Percentiles rank a stretch among this genome's conserved stretches.
These are phyloP conservation scores for Begonia peltatifolia DNA, from an alignment of 306 rosid species.

Conservation along the genomic window DNA sequence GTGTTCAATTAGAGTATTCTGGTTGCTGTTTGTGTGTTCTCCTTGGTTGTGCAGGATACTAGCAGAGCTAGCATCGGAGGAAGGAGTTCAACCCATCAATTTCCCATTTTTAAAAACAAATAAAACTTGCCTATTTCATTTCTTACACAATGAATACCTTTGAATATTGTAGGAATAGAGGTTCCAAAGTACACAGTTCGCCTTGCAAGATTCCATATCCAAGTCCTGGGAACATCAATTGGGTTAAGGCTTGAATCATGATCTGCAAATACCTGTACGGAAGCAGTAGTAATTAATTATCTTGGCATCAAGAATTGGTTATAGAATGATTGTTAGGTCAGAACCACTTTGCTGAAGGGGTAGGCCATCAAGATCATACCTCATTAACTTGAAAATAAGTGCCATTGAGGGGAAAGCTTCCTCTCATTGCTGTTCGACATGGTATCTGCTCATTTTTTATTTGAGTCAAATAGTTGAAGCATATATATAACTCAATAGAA, in stretches of 20 bases:
- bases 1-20: too few relatives aligned
- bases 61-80: too few relatives aligned
- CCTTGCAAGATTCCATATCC: slow-evolving; percentile 39
- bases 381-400: slow-evolving; percentile 96
- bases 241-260: slow-evolving; percentile 36
- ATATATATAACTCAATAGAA: background rate
- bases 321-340: too few relatives aligned
- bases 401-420: slow-evolving; percentile 92
- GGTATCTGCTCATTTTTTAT: slow-evolving; percentile 47
- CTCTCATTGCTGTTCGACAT: slow-evolving; percentile 87
- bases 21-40: too few relatives aligned
- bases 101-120: background rate
- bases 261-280: slow-evolving; percentile 32
- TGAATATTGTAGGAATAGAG: slow-evolving; percentile 31
- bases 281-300: background rate
- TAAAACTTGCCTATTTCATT: background rate
- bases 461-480: background rate
- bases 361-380: slow-evolving; percentile 30
- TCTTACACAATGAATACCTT: slow-evolving; percentile 7
- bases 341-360: slow-evolving; percentile 1
- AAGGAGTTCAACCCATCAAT: too few relatives aligned
- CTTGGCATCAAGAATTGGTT: too few relatives aligned
- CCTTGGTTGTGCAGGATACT: too few relatives aligned
- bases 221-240: slow-evolving; percentile 33
- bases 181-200: slow-evolving; percentile 44